Evolutionary conservation across 768 basidiomycete genomes (phyloP), one percentile per base, ranked within the genome.

Genomic region (Serendipita vermifera): DNA sequence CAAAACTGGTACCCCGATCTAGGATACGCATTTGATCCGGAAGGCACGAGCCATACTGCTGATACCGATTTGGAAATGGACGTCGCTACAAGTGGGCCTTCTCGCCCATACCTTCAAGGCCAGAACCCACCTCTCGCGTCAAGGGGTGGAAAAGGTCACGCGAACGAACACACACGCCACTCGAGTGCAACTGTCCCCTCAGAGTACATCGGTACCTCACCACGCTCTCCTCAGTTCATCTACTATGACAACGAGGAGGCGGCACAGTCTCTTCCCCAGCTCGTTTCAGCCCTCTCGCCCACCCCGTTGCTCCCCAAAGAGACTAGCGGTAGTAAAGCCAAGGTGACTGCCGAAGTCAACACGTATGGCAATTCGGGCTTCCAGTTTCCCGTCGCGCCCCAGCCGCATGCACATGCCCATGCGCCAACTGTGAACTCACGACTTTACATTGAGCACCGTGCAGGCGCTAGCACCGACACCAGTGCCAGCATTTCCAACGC

Each of bases 141-240:
- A n/a, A n/a, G n/a, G n/a, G n/a, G n/a, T n/a, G n/a, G n/a, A n/a
- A n/a, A n/a, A n/a, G n/a, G n/a, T 9, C 46, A 51, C 17, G 46
- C 46, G 46, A 51, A 51, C 32, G 9, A 22, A 29, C 46, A 51
- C 32, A 51, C 46, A 5, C 11, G 46, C 5, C 46, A 51, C 29
- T 51, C 46, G 15, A 51, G 46, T n/a, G 46, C 46, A 5, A 51
- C 46, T 0, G 46, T 51, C 27, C 46, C 46, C 2, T 51, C 46
- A n/a, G 46, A 51, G 46, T 51, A 51, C 32, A 51, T 51, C 46
- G 46, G 46, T 4, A 51, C 46, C 1, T 51, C 46, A 7, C 46
- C 46, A 1, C 46, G 46, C 20, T 51, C 46, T 7, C 46, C 46
- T 15, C 24, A 7, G 46, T 51, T 51, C 46, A 51, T 51, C 46